Conservation (phyloP, 805 yeast genomes). For the Teunomyces cretensis region DNA sequence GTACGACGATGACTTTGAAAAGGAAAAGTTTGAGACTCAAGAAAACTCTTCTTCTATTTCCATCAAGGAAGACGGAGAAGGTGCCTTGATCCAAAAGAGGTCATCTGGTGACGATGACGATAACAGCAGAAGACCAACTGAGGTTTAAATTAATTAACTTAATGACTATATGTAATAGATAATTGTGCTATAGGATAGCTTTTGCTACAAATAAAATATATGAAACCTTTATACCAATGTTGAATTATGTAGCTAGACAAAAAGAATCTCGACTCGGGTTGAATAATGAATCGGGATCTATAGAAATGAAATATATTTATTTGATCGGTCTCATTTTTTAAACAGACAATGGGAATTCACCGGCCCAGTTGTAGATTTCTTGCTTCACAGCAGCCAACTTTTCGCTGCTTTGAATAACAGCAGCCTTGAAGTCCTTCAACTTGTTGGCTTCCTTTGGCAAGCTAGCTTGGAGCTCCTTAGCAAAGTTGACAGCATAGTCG, state of each 20-base stretch:
- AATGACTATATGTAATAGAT: background rate
- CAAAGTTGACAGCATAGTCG: constrained; percentile 74
- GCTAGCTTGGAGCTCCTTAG: constrained; percentile 69
- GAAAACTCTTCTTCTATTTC: constrained; percentile 24
- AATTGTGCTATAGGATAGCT: background rate
- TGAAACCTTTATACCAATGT: constrained; percentile 7
- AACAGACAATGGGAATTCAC: constrained; percentile 64
- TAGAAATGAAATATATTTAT: constrained; percentile 7
- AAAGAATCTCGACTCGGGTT: background rate
- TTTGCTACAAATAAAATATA: background rate
- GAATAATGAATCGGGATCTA: constrained; percentile 2
- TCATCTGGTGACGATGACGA: background rate
- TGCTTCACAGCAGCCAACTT: constrained; percentile 59
- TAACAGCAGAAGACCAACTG: constrained; percentile 6
- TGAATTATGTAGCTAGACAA: constrained; percentile 3
- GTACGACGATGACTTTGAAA: constrained; percentile 42
- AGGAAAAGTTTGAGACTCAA: constrained; percentile 32
- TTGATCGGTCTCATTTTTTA: constrained; percentile 19
- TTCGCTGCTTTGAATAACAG: constrained; percentile 70
- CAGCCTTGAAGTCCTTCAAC: constrained; percentile 92
- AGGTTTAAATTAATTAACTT: constrained; percentile 5
- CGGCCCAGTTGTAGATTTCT: constrained; percentile 91
- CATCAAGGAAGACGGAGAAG: constrained; percentile 12
- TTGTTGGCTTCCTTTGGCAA: constrained; percentile 92
- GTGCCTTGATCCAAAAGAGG: constrained; percentile 5